phyloP scores from a whole-genome alignment of 371 early-diverging fungal genomes.

The Mucor racemosus region DNA sequence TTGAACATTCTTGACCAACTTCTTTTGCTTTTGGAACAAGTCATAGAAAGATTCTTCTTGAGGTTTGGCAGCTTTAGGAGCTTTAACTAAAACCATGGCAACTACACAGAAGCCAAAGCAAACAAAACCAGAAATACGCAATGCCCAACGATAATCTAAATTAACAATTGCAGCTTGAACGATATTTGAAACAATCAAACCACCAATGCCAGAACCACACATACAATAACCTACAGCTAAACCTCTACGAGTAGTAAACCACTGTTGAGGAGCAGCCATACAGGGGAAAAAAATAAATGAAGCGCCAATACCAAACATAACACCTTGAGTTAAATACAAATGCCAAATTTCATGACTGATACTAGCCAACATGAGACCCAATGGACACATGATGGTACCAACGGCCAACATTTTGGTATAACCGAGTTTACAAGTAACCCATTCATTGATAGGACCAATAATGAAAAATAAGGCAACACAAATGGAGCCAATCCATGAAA shows the following conservation, averaged over 20 bases:
- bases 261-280: constrained; percentile 69
- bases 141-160: constrained; percentile 65
- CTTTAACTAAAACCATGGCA: constrained; percentile 50
- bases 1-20: constrained; percentile 9
- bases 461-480: constrained; percentile 44
- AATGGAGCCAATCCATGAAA: constrained; percentile 51
- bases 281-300: constrained; percentile 73
- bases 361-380: constrained; percentile 66
- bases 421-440: constrained; percentile 57
- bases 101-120: constrained; percentile 52
- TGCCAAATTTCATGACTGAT: constrained; percentile 68
- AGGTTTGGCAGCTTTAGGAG: constrained; percentile 25
- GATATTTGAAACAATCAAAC: constrained; percentile 60
- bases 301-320: constrained; percentile 71
- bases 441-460: constrained; percentile 48
- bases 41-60: constrained; percentile 2
- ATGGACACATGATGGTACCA: constrained; percentile 53
- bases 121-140: constrained; percentile 65
- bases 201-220: constrained; percentile 71
- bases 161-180: constrained; percentile 52
- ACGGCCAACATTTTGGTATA: constrained; percentile 56
- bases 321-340: constrained; percentile 69
- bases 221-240: constrained; percentile 75
- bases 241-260: constrained; percentile 70
- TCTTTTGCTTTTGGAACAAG: constrained; percentile 36